Base-by-base conservation (phyloP, 192 early-diverging fungal genomes). In the Coemansia sp. region DNA sequence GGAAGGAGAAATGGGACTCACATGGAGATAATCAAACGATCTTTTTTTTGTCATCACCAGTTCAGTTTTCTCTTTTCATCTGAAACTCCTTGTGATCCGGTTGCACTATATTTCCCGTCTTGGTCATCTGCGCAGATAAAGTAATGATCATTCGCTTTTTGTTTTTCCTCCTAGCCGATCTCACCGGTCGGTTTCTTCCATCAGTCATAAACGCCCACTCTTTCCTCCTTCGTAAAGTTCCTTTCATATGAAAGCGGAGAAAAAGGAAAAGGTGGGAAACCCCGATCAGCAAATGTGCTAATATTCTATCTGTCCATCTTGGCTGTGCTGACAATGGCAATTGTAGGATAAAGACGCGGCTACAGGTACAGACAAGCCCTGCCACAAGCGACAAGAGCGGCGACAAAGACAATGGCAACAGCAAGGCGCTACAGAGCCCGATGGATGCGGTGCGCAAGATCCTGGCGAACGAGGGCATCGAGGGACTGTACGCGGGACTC, bases 401-500 rank as follows among this genome's bases (percentile, higher is more conserved):
- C 13, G 2, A 45, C 13, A 45, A 45, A 45, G 50, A 25, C 20
- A 22, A 53, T 53, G 11, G 50, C 6, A n/a, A 7, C 11, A 22
- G 7, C 50, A 57, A 70, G 64, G 19, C 87, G 48, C 92, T 94
- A 70, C 60, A 73, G 25, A 88, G 86, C 40, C 87, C 91, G 13
- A 61, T 82, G 4, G 93, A 96, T 65, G 95, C 94, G 8, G 87
- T 98, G 56, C 61, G 81, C 63, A 91, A 93, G 78, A 99, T 99
- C 42, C 49, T 95, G 25, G 67, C 84, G 56, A 84, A 72, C 40
- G 96, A 99, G 74, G 98, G 98, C 20, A 19, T 97, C 22, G 39
- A 79, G 39, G 96, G 96, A 13, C 83, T 99, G 40, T 99, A 97
- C 70, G 87, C 94, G 17, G 95, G 95, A 16, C 84, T 99, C 10